Evolutionary conservation across 2,329 filamentous ascomycete species (phyloP), one percentile per base, ranked within the genome.

Genomic region (Pestalotiopsis sp.): DNA sequence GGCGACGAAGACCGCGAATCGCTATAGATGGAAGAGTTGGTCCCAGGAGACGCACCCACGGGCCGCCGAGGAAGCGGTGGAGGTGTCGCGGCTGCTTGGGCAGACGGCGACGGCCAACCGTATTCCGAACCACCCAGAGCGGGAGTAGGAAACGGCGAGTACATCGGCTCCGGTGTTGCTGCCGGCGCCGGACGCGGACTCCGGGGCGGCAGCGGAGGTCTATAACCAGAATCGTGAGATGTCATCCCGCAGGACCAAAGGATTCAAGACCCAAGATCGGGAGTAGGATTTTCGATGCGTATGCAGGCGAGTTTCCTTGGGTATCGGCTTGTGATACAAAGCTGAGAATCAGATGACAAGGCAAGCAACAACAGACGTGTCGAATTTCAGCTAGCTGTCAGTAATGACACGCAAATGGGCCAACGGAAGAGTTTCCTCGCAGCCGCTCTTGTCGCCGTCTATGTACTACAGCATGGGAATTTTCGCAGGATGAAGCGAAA

Each of bases 11-110:
- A 55, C 31, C 41, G 45, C 38, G 45, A 57, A 12, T 17, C 13
- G 23, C 31, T 23, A 57, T 57, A 23, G 7, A 45, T 36, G 20
- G 36, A 41, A 20, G 49, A 31, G 20, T 36, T 23, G 20, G 25
- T 17, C 5, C 59, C 36, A 62, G 59, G 27, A 20, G 27, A 31
- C 25, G 36, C 60, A n/a, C 55, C 67, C 27, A 31, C 20, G 9
- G 67, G 62, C 31, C 67, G 67, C 12, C 49, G 67, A 17, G 67
- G 67, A 27, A 68, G 25, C 11, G 52, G 62, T 25, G 62, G 67
- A 20, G 45, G 45, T n/a, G 20, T 52, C 45, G 31, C 31, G 31
- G 31, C 31, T 36, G 31, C 31, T 36, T 52, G 17, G 17, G 17
- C 17, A n/a, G 45, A 52, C 17, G 45, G 45, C 31, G 25, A 27